A percentile compares a stretch with the other conserved stretches of the same genome.
Conservation (phyloP, 1,284 basidiomycete species). For the Marasmius fiardii region DNA sequence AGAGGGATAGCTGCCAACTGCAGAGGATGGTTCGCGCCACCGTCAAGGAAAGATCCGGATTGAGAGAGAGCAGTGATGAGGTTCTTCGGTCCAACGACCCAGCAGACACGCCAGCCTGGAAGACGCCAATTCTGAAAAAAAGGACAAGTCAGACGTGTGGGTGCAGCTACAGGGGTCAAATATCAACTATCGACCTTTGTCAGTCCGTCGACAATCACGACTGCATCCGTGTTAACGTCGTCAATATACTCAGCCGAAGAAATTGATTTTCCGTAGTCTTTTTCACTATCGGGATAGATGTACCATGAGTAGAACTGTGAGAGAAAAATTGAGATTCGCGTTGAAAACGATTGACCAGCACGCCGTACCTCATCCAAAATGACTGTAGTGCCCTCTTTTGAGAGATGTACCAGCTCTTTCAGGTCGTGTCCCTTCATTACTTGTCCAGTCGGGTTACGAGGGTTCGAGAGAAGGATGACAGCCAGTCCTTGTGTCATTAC, state of each 20-base stretch:
- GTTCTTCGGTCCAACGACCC: slow-evolving; percentile 94
- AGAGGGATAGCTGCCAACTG: slow-evolving; percentile 85
- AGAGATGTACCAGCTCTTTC: slow-evolving; percentile 72
- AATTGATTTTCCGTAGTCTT: slow-evolving; percentile 74
- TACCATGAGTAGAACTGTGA: slow-evolving; percentile 88
- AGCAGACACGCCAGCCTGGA: slow-evolving; percentile 92
- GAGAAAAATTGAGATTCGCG: neutral
- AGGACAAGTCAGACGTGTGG: slow-evolving; percentile 2
- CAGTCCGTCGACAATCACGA: slow-evolving; percentile 87
- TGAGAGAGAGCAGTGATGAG: slow-evolving; percentile 85
- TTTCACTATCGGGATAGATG: slow-evolving; percentile 77
- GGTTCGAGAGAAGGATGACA: slow-evolving; percentile 88
- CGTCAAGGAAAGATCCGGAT: slow-evolving; percentile 76
- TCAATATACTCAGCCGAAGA: slow-evolving; percentile 84
- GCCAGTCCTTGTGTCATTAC: slow-evolving; percentile 79
- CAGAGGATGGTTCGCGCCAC: slow-evolving; percentile 85
- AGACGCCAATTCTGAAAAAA: slow-evolving; percentile 75
- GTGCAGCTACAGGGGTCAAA: neutral
- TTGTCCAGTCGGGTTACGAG: slow-evolving; percentile 91
- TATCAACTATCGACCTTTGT: slow-evolving; percentile 64
- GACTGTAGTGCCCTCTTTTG: slow-evolving; percentile 73
- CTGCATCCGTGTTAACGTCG: slow-evolving; percentile 81
- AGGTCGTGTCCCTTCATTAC: slow-evolving; percentile 74
- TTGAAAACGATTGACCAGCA: neutral
- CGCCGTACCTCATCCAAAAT: slow-evolving; percentile 78